These are phyloP conservation scores for Podila verticillata DNA, from an alignment of 192 early-diverging fungal species.

Conservation along the genomic window DNA sequence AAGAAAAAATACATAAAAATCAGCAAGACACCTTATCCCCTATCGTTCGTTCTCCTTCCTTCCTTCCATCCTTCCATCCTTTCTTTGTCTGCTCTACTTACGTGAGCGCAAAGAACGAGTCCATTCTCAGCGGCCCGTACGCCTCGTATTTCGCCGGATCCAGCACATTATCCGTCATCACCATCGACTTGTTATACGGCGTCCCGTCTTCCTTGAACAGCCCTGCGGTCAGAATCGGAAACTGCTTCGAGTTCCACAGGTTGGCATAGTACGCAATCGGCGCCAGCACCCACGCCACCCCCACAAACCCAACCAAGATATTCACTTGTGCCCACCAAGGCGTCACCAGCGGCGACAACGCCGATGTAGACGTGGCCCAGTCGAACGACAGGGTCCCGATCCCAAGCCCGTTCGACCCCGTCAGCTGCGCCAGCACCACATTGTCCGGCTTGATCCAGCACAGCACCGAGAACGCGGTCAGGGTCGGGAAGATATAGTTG, in stretches of 20 bases:
- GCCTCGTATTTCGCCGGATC: constrained; percentile 25
- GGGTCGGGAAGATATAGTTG: constrained; percentile 54
- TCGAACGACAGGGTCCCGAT: constrained; percentile 50
- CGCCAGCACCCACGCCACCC: constrained; percentile 48
- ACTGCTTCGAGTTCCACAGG: constrained; percentile 44
- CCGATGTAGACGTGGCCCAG: constrained; percentile 51
- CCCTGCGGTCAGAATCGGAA: constrained; percentile 45
- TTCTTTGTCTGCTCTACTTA: constrained; percentile 11
- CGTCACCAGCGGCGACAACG: constrained; percentile 43
- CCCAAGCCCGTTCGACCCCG: constrained; percentile 50
- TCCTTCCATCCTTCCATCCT: too few relatives aligned
- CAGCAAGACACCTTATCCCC: too few relatives aligned
- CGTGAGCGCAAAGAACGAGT: constrained; percentile 34
- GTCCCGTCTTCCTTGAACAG: constrained; percentile 29
- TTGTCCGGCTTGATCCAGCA: constrained; percentile 56
- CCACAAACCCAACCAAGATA: constrained; percentile 51
- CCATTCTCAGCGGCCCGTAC: constrained; percentile 30
- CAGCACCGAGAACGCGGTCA: constrained; percentile 54
- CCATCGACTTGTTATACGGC: constrained; percentile 19
- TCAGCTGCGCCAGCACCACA: constrained; percentile 46
- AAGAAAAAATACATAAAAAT: too few relatives aligned
- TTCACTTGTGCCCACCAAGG: constrained; percentile 52
- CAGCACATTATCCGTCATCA: constrained; percentile 27
- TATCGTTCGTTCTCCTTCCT: not conserved
- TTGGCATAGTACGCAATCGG: constrained; percentile 50